phyloP scores from a whole-genome alignment of 139 green algal species.

The Chlorella sp. region DNA sequence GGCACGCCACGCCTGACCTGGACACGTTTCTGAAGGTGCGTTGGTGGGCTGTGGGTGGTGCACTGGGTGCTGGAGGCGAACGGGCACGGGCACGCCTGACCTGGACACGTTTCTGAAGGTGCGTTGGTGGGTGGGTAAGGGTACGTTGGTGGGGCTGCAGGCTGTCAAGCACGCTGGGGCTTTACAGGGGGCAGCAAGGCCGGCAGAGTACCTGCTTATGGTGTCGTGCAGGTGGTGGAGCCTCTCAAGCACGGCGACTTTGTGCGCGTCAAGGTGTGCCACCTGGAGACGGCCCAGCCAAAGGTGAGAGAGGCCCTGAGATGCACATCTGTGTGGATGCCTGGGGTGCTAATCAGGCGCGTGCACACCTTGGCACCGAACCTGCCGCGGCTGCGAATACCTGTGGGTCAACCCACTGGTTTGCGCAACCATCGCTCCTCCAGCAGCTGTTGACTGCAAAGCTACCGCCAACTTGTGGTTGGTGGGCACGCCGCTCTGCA shows the following conservation, averaged over 20 bases:
- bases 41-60: conserved; percentile 69
- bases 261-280: conserved; percentile 65
- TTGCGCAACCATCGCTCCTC: too few species aligned
- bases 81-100: conserved; percentile 48
- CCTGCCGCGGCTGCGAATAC: too few species aligned
- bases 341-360: conserved; percentile 70
- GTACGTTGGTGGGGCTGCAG: conserved; percentile 74
- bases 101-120: conserved; percentile 68
- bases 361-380: too few species aligned
- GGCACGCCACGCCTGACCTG: conserved; percentile 57
- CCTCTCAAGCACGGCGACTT: conserved; percentile 56
- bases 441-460: too few species aligned
- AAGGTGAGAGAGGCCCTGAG: too few species aligned
- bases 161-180: conserved; percentile 55
- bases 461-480: too few species aligned
- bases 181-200: too few species aligned
- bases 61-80: conserved; percentile 81
- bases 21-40: conserved; percentile 59
- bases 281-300: conserved; percentile 63
- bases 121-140: conserved; percentile 59
- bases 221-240: conserved; percentile 23
- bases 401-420: too few species aligned
- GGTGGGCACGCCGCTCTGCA: too few species aligned
- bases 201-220: too few species aligned
- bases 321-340: too few species aligned